Conservation (phyloP, 805 yeast species). For the Tetrapisispora namnaoensis region DNA sequence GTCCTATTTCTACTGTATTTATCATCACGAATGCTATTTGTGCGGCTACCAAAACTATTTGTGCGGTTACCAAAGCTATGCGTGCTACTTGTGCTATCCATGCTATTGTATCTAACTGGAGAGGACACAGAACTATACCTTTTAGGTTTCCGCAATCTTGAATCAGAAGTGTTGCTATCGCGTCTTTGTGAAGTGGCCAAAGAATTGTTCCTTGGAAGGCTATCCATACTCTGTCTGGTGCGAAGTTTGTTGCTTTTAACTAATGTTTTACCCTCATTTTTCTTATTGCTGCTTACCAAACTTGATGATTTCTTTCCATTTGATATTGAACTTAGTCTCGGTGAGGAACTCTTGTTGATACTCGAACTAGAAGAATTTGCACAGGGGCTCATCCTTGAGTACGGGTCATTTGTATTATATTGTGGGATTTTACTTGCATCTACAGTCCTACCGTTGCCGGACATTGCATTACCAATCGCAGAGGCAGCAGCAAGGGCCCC, state of each 20-base stretch:
- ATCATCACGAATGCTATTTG: background rate
- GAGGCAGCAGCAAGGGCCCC: constrained; percentile 58
- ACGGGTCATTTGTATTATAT: constrained; percentile 12
- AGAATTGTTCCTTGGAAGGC: constrained; percentile 4
- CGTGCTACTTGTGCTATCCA: background rate
- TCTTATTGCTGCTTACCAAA: background rate
- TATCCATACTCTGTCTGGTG: constrained; percentile 3
- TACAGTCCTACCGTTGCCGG: constrained; percentile 17
- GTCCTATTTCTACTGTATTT: background rate
- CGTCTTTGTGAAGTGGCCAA: constrained; percentile 1
- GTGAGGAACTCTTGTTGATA: background rate
- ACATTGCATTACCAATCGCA: constrained; percentile 42
- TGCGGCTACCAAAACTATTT: background rate
- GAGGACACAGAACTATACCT: background rate
- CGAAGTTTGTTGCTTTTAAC: constrained; percentile 1
- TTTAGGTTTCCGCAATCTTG: constrained; percentile 10
- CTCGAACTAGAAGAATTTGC: background rate
- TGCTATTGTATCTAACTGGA: background rate
- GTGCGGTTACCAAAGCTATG: background rate
- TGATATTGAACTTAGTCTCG: background rate
- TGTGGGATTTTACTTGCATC: constrained; percentile 19
- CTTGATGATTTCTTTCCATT: background rate
- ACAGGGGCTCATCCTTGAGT: constrained; percentile 3
- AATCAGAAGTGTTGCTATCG: constrained; percentile 6
- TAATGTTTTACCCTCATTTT: constrained; percentile 4